Conservation (phyloP, 495 filamentous ascomycete species). For the Saxispiralis lemnorum region DNA sequence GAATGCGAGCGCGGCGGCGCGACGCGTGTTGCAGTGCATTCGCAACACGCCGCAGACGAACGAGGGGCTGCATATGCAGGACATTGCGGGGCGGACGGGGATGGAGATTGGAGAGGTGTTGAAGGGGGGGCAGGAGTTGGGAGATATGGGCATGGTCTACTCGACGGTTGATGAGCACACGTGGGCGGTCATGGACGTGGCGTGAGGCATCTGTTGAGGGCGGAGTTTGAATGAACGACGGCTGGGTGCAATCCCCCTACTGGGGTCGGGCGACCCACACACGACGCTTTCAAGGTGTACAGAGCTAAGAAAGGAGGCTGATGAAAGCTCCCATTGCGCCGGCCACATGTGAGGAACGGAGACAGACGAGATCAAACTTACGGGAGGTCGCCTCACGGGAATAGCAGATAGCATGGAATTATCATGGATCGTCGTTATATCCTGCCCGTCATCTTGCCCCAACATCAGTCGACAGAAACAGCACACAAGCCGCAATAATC, state of each 20-base stretch:
- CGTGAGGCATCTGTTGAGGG: no score
- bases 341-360: no score
- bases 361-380: no score
- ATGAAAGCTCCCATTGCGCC: no score
- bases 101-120: constrained; percentile 50
- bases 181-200: constrained; percentile 20
- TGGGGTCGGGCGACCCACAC: no score
- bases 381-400: no score
- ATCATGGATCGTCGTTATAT: background rate
- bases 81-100: constrained; percentile 45
- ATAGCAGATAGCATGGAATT: no score
- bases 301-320: no score
- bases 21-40: constrained; percentile 50
- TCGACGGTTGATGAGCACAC: constrained; percentile 71
- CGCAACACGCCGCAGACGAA: constrained; percentile 45
- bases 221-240: no score
- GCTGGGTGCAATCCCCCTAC: no score
- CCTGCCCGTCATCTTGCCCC: constrained; percentile 3
- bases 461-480: constrained; percentile 42
- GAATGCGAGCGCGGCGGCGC: constrained; percentile 36
- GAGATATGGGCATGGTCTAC: constrained; percentile 57
- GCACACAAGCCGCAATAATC: constrained; percentile 65
- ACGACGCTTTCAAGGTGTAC: no score
- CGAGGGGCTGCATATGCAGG: constrained; percentile 63
- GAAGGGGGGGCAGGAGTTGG: constrained; percentile 60